Percentiles rank a stretch among this genome's conserved stretches.
Conservation (phyloP, 345 rosid species). For the Gossypium turneri region DNA sequence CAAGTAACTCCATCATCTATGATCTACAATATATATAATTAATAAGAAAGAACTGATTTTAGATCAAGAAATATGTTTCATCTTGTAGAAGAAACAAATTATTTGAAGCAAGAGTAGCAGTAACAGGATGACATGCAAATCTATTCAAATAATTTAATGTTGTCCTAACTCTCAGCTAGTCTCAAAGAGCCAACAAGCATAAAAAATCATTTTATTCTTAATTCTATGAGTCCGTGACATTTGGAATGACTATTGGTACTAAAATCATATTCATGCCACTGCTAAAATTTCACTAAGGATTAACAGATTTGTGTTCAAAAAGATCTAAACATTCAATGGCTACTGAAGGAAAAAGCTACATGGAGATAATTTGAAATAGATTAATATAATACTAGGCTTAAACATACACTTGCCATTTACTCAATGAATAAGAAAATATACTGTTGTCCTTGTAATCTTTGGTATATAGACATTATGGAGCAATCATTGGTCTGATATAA, state of each 20-base stretch:
- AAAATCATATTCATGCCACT: neutral
- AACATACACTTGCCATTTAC: neutral
- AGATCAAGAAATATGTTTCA: neutral
- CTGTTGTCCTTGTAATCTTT: neutral
- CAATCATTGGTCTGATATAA: neutral
- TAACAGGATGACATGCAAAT: neutral
- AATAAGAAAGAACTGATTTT: neutral
- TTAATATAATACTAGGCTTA: neutral
- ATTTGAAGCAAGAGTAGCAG: neutral
- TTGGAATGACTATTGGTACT: neutral
- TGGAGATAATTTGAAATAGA: neutral
- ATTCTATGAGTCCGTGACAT: neutral
- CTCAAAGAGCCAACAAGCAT: neutral
- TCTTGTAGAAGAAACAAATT: neutral
- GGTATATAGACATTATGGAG: neutral
- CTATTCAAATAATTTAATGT: neutral
- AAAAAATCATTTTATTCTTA: neutral
- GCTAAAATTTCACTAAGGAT: neutral
- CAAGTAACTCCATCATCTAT: no score
- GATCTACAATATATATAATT: no score
- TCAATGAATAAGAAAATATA: neutral
- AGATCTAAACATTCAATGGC: neutral
- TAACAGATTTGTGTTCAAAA: neutral
- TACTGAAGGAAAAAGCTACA: neutral
- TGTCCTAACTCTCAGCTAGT: neutral